Evolutionary conservation across 2,329 filamentous ascomycete genomes (phyloP).

Genomic region (Metarhizium guizhouense): DNA sequence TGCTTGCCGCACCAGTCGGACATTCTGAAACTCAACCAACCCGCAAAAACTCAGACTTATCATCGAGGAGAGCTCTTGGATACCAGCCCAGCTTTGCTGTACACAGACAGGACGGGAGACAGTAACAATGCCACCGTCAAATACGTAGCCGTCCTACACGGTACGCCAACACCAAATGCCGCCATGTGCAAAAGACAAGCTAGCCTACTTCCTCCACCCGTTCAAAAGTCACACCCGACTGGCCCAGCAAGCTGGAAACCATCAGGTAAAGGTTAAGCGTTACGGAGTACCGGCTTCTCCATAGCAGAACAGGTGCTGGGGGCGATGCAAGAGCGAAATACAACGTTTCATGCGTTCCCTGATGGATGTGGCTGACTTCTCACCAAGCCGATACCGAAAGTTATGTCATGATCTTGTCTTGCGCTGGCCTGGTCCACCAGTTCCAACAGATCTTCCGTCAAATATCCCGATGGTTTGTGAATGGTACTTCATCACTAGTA

Average conservation of each 20-base stretch:
- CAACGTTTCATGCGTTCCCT: constrained; percentile 11
- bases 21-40: too few relatives aligned
- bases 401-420: not conserved
- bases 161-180: not conserved
- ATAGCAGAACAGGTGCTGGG: not conserved
- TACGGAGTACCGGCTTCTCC: not conserved
- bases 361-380: not conserved
- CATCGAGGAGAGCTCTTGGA: too few relatives aligned
- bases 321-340: constrained; percentile 8
- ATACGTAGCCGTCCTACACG: constrained; percentile 3
- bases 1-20: too few relatives aligned
- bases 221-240: too few relatives aligned
- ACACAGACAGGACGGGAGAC: too few relatives aligned
- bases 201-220: not conserved
- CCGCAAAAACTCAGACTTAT: too few relatives aligned
- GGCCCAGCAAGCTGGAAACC: too few relatives aligned
- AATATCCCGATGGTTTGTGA: not conserved
- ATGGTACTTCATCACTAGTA: too few relatives aligned
- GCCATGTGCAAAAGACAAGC: not conserved
- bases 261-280: too few relatives aligned
- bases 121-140: too few relatives aligned
- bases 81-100: too few relatives aligned
- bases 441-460: not conserved
- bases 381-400: not conserved
- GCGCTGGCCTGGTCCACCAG: not conserved